A percentile compares a stretch with the other conserved stretches of the same genome.
These are phyloP conservation scores for Spirogloea muscicola DNA, from an alignment of 139 green algal genomes.

Conservation along the genomic window DNA sequence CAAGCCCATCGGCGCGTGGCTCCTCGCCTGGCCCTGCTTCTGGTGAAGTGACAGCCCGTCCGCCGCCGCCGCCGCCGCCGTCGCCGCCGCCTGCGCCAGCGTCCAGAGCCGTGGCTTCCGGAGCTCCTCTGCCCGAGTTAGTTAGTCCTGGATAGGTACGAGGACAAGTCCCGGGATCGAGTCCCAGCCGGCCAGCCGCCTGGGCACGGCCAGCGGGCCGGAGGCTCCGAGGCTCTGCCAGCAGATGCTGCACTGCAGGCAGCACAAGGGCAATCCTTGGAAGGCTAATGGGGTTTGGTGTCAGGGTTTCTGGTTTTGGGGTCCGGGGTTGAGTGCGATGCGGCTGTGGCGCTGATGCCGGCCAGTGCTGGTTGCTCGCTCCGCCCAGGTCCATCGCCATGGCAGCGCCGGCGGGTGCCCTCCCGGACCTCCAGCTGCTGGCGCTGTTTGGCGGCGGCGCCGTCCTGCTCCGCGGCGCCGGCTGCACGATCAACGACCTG, in stretches of 20 bases:
- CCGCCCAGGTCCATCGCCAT: conserved; percentile 75
- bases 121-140: not conserved
- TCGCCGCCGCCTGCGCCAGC: no score
- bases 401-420: conserved; percentile 64
- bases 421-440: conserved; percentile 70
- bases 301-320: no score
- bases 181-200: not conserved
- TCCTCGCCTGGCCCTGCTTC: conserved; percentile 85
- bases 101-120: not conserved
- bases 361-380: no score
- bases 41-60: conserved; percentile 56
- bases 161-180: not conserved
- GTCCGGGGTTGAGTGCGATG: no score
- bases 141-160: not conserved
- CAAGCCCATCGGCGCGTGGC: conserved; percentile 85
- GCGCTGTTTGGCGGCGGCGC: conserved; percentile 78
- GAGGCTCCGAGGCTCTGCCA: no score
- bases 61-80: not conserved
- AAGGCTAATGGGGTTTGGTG: no score
- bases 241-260: no score
- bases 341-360: no score
- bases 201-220: not conserved
- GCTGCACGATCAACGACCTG: conserved; percentile 97
- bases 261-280: no score
- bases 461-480: conserved; percentile 58